Evolutionary conservation across 192 early-diverging fungal genomes (phyloP).

Genomic region (Gryganskiella cystojenkinii): DNA sequence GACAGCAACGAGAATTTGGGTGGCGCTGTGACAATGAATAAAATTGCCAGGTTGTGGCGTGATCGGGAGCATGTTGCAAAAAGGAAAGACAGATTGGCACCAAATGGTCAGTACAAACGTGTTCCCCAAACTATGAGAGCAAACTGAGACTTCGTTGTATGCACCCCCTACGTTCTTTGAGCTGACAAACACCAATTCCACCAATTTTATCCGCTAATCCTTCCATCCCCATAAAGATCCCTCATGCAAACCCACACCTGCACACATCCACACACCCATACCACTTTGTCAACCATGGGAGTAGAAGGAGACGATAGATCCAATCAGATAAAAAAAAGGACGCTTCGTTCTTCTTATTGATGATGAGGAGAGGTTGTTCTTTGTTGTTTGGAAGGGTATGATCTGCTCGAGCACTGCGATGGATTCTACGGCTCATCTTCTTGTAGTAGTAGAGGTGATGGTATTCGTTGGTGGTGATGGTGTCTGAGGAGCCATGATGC

Average conservation of each 20-base stretch:
- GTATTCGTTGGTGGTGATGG: no score
- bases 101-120: conserved; percentile 9
- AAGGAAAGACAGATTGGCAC: background rate
- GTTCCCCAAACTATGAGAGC: background rate
- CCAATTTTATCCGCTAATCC: background rate
- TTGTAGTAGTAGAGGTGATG: no score
- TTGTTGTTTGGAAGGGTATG: no score
- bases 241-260: background rate
- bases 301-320: no score
- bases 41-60: conserved; percentile 14
- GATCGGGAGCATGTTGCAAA: conserved; percentile 3
- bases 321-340: no score
- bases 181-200: conserved; percentile 10
- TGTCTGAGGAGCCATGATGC: no score
- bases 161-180: background rate
- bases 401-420: no score
- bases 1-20: conserved; percentile 16
- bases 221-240: background rate
- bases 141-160: background rate
- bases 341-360: no score
- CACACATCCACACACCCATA: no score
- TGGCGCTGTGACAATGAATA: background rate
- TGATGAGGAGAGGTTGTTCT: no score
- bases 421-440: no score
- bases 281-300: no score